phyloP scores from a whole-genome alignment of 129 eudicot species.

The Lactuca saligna region DNA sequence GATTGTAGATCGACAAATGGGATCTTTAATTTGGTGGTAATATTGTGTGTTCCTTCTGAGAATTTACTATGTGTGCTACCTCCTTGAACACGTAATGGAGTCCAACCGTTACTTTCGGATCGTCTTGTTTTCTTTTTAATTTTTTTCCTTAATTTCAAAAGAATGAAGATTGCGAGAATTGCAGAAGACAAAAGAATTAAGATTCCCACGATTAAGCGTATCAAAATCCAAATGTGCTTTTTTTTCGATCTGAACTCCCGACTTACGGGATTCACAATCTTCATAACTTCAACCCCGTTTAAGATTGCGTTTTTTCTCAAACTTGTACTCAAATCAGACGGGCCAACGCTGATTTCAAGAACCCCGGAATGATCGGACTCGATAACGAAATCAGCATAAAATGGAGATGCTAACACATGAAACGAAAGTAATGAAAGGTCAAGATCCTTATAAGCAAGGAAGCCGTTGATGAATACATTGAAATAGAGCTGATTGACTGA shows the following conservation, averaged over 20 bases:
- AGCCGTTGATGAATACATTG: constrained; percentile 57
- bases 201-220: constrained; percentile 49
- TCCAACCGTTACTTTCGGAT: constrained; percentile 72
- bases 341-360: constrained; percentile 66
- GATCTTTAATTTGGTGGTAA: constrained; percentile 48
- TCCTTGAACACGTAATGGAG: constrained; percentile 51
- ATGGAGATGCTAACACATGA: constrained; percentile 71
- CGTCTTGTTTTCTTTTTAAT: constrained; percentile 42
- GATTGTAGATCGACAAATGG: constrained; percentile 68
- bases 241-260: constrained; percentile 22
- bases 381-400: constrained; percentile 74
- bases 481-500: constrained; percentile 66
- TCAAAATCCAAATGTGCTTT: constrained; percentile 47
- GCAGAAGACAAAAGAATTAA: constrained; percentile 33
- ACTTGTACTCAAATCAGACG: constrained; percentile 67
- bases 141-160: constrained; percentile 43
- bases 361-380: constrained; percentile 43
- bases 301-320: constrained; percentile 70
- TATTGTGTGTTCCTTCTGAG: constrained; percentile 58
- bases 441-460: constrained; percentile 59
- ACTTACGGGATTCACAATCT: constrained; percentile 42
- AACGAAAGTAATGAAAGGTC: constrained; percentile 61
- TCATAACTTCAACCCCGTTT: constrained; percentile 90
- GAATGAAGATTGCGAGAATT: constrained; percentile 35
- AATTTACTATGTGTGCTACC: constrained; percentile 60